Base-by-base conservation (phyloP, 2,329 filamentous ascomycete species). In the Macrophomina phaseolina region DNA sequence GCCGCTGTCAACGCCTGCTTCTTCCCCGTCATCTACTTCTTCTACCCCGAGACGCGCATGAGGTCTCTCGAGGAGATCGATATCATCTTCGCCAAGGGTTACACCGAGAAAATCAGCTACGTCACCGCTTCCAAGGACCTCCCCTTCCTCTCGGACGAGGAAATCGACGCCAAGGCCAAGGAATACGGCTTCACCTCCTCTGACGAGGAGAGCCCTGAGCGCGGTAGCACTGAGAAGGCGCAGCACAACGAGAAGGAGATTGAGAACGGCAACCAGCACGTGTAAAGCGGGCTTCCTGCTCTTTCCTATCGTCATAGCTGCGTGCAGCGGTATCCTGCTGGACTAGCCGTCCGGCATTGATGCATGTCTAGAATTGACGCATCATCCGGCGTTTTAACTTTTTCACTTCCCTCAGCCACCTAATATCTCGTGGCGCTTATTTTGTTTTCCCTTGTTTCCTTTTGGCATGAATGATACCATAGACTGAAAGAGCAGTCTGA, bases 41-140 rank as follows among this genome's bases (percentile, higher is more conserved):
- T 86, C 78, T 84, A 87, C 72, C 82, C 82, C 0, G 83, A 85
- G 73, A 83, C 83, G 1, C 78, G 79, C 30, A 79, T 79, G 64
- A 82, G 79, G 60, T 86, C 86, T 70, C 83, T 86, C 0, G 85
- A 86, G 46, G 85, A 88, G 69, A 83, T 88, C 53, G 84, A 87
- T 34, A 81, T 72, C 48, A 74, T 76, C 67, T 71, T 72, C 61
- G 68, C 71, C 16, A 88, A 88, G 79, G 86, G 86, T 11, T 82
- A 81, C 70, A 74, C 81, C 36, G 87, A 89, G 76, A 84, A 86
- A 1, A 88, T 86, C 5, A 85, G 82, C 4, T 88, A 89, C 68
- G 86, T 89, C 64, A 80, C 80, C 69, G 87, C 87, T 5, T 84
- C 86, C 38, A 80, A 84, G 70, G 82, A 88, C 58, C 75, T 90